Conservation (phyloP, 306 rosid species). For the Trifolium fragiferum region DNA sequence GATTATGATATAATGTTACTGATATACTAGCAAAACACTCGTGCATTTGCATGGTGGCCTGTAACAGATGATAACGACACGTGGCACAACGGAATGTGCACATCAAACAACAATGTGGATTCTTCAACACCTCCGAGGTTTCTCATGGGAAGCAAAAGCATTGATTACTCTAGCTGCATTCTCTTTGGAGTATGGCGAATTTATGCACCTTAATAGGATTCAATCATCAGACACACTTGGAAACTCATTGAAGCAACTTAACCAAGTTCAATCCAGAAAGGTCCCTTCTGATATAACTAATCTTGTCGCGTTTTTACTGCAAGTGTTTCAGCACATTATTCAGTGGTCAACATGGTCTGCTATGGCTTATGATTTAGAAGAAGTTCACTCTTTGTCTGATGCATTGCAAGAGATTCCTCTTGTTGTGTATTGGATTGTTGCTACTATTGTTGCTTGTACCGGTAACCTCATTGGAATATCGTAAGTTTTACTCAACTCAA, state of each 20-base stretch:
- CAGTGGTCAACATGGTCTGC: slow-evolving; percentile 41
- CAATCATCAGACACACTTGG: slow-evolving; percentile 26
- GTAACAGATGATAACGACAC: slow-evolving; percentile 39
- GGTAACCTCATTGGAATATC: slow-evolving; percentile 33
- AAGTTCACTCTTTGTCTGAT: slow-evolving; percentile 10
- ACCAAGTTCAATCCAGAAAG: slow-evolving; percentile 26
- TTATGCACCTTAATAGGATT: slow-evolving; percentile 20
- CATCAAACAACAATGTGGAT: slow-evolving; percentile 42
- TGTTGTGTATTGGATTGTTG: slow-evolving; percentile 40
- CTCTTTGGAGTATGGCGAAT: slow-evolving; percentile 38
- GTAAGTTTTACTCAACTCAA: slow-evolving; percentile 20
- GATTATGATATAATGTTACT: background rate
- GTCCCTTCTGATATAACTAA: background rate
- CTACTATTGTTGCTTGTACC: slow-evolving; percentile 24
- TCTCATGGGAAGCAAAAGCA: slow-evolving; percentile 73
- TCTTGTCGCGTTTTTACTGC: background rate
- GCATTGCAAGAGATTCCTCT: slow-evolving; percentile 41
- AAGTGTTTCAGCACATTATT: slow-evolving; percentile 42
- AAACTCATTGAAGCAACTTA: slow-evolving; percentile 34
- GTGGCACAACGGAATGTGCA: slow-evolving; percentile 21
- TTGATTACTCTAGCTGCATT: slow-evolving; percentile 41
- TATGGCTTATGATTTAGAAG: slow-evolving; percentile 6
- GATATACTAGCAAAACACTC: background rate
- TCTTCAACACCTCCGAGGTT: slow-evolving; percentile 39
- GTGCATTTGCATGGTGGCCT: background rate